Base-by-base conservation (phyloP, 1,139 yeast species). In the Yamadazyma sp. region DNA sequence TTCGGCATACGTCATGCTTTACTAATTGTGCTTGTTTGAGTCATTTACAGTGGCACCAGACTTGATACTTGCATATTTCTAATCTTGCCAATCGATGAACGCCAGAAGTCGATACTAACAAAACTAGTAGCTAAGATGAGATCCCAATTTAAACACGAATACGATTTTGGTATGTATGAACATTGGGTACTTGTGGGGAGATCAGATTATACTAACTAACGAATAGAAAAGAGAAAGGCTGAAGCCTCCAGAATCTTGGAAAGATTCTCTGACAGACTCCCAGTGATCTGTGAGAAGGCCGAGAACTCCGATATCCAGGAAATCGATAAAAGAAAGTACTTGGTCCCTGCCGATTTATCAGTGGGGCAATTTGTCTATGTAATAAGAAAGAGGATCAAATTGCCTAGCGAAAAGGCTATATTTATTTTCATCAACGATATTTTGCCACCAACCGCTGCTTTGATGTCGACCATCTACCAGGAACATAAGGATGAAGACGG, bases 401-500 rank as follows among this genome's bases (percentile, higher is more conserved):
- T 92, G 49, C 96, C 97, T 34, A 87, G 96, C 31, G 98, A 92
- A 66, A 91, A 92, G 82, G 98, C 98, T 34, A 91, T 92, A 51
- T 92, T 92, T 65, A 89, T 92, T 52, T 92, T 92, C 64, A 95
- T 92, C 47, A 91, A 92, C 60, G 98, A 92, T 61, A 91, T 92
- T 44, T 77, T 92, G 54, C 98, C 98, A 17, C 98, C 98, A 36
- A 92, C 98, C 2, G 97, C 98, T 17, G 95, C 98, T 20, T 78
- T 92, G 54, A 89, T 92, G 91, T 85, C 95, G 54, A 79, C 92
- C 22, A 86, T 92, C 48, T 92, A 92, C 60, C 95, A 89, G 56
- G 97, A 92, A 64, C 96, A 92, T 66, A 89, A 89, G 69, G 98
- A 92, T 60, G 91, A 91, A 58, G 98, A 92, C 61, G 98, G 98